Evolutionary conservation across 1,284 basidiomycete species (phyloP).

Genomic region (Puccinia triticina): DNA sequence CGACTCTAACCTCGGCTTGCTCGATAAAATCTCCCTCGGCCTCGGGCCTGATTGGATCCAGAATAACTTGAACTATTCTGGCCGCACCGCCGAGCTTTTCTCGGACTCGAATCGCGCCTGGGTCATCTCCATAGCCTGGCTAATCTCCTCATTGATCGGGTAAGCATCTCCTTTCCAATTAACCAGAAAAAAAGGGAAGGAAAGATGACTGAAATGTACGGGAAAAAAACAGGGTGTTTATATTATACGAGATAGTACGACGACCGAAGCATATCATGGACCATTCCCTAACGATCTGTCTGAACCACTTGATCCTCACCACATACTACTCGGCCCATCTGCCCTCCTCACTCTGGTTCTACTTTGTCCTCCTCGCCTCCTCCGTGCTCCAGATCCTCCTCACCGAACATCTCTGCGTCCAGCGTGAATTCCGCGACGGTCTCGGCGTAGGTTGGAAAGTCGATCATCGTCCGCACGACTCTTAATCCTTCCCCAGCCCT

Average conservation of each 20-base stretch:
- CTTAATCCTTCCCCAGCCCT: not conserved
- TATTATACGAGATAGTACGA: conserved; percentile 81
- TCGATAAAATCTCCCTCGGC: not conserved
- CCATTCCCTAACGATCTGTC: conserved; percentile 83
- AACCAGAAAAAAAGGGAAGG: not conserved
- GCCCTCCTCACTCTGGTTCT: conserved; percentile 87
- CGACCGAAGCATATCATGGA: conserved; percentile 92
- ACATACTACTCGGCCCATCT: conserved; percentile 85
- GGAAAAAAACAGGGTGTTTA: conserved; percentile 70
- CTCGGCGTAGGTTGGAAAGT: conserved; percentile 64
- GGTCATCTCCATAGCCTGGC: conserved; percentile 35
- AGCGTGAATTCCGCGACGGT: conserved; percentile 86
- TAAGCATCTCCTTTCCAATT: not conserved
- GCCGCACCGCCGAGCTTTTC: not conserved
- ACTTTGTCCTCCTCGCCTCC: conserved; percentile 74
- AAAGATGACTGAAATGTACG: not conserved
- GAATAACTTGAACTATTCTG: not conserved
- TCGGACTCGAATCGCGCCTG: conserved; percentile 15
- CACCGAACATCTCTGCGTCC: conserved; percentile 86
- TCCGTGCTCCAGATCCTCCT: conserved; percentile 74
- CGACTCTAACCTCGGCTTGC: not conserved
- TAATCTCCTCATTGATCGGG: conserved; percentile 39
- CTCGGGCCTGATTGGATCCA: conserved; percentile 23
- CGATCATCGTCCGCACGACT: conserved; percentile 42
- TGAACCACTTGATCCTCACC: conserved; percentile 86